A percentile compares a stretch with the other conserved stretches of the same genome.
These are phyloP conservation scores for Fusarium succisae DNA, from an alignment of 2,329 filamentous ascomycete genomes.

Conservation along the genomic window DNA sequence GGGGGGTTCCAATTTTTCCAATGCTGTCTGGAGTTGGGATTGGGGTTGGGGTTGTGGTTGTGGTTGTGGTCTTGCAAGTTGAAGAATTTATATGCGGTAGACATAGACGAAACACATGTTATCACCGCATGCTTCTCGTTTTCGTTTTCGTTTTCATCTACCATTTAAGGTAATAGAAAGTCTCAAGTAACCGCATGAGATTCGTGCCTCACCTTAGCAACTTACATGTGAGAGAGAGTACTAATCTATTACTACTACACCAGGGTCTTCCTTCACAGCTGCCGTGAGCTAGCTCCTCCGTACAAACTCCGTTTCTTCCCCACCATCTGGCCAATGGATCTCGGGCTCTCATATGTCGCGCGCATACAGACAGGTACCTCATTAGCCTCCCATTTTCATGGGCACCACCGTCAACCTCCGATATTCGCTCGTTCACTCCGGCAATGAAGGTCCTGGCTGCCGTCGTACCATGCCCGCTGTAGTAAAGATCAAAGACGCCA, in stretches of 20 bases:
- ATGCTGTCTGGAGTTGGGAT: neutral
- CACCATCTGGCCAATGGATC: slow-evolving; percentile 13
- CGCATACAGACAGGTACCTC: slow-evolving; percentile 16
- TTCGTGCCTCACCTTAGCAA: neutral
- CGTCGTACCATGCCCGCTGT: slow-evolving; percentile 18
- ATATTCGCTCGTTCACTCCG: slow-evolving; percentile 27
- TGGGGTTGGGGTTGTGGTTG: neutral
- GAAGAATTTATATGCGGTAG: neutral
- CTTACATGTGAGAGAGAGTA: neutral
- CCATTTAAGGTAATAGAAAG: neutral
- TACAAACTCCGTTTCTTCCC: slow-evolving; percentile 15
- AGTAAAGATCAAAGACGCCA: slow-evolving; percentile 29
- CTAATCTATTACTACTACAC: slow-evolving; percentile 8
- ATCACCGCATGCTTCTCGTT: neutral
- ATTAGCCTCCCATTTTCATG: slow-evolving; percentile 20
- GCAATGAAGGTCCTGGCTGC: slow-evolving; percentile 23
- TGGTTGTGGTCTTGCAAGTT: neutral
- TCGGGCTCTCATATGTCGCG: slow-evolving; percentile 12
- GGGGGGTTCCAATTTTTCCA: neutral
- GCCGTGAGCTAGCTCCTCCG: slow-evolving; percentile 4
- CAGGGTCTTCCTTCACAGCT: slow-evolving; percentile 4
- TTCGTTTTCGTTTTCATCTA: neutral
- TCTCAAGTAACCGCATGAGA: neutral
- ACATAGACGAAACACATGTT: neutral
- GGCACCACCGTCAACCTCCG: slow-evolving; percentile 17